phyloP scores from a whole-genome alignment of 2,329 filamentous ascomycete species.

The Colletotrichum cuscutae region DNA sequence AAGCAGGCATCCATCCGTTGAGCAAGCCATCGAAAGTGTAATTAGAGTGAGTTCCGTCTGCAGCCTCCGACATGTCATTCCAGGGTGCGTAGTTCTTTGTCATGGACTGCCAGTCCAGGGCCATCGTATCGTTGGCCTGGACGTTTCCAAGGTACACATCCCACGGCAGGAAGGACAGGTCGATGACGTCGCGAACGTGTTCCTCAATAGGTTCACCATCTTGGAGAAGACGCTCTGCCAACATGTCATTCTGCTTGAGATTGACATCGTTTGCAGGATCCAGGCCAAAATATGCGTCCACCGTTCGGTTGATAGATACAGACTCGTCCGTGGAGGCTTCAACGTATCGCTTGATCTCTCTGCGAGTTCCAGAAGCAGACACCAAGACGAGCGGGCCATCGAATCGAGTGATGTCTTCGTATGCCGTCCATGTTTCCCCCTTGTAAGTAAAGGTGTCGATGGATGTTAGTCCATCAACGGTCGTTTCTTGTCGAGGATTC shows the following conservation, averaged over 20 bases:
- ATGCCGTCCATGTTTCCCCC: slow-evolving; percentile 11
- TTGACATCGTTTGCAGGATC: slow-evolving; percentile 8
- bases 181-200: slow-evolving; percentile 7
- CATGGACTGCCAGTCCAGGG: neutral
- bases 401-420: slow-evolving; percentile 7
- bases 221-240: slow-evolving; percentile 9
- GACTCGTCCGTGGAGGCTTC: slow-evolving; percentile 2
- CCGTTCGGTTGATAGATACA: neutral
- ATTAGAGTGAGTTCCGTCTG: neutral
- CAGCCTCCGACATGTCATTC: neutral
- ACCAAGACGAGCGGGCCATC: neutral
- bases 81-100: slow-evolving; percentile 7
- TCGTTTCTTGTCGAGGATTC: neutral
- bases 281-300: neutral
- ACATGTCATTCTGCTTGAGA: slow-evolving; percentile 3
- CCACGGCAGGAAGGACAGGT: neutral
- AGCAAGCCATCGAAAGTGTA: slow-evolving; percentile 8
- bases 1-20: slow-evolving; percentile 6
- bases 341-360: slow-evolving; percentile 17
- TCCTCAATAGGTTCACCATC: slow-evolving; percentile 12
- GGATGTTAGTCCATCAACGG: neutral
- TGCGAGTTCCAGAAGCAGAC: neutral
- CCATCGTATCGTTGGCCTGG: slow-evolving; percentile 13
- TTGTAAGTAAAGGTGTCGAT: slow-evolving; percentile 8
- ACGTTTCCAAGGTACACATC: slow-evolving; percentile 12